Evolutionary conservation across 257 asterid species (phyloP), one percentile per base, ranked within the genome.

Genomic region (Petunia axillaris): DNA sequence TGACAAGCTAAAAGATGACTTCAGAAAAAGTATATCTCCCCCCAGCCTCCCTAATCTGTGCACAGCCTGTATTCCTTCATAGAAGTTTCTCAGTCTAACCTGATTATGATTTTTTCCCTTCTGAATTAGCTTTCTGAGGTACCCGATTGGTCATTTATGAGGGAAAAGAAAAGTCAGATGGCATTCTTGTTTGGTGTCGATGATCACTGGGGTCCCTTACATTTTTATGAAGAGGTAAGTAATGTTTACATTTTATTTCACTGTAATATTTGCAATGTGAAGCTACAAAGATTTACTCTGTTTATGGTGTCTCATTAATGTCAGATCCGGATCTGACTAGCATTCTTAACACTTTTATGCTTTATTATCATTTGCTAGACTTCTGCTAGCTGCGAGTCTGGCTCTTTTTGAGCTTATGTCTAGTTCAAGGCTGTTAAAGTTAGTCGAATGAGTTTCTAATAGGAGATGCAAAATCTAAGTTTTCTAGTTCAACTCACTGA

Each of bases 131-230:
- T 95, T 86, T 74, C 91, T 55, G 86, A 85, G 82, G 82, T 81
- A 82, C 97, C 92, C 73, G 99, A 93, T 71, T 91, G 89, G 92
- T 88, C 91, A 76, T 92, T 92, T 84, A 75, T 95, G 81, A 83
- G 90, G 80, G 86, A 79, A 76, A 91, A 88, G 85, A 87, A 87
- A 79, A 88, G 77, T 76, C 89, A 87, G 84, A 76, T 93, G 57
- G 90, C 97, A 25, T 91, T 95, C 84, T 81, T 95, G 83, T 95
- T 93, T 64, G 98, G 99, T 48, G 77, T 52, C 48, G 92, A 92
- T 41, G 98, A 95, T 87, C 99, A 95, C 84, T 95, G 99, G 99
- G 99, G 94, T 87, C 98, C 99, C 54, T 64, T 91, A 85, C 93
- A 89, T 79, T 62, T 93, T 76, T 88, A 82, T 36, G 93, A 92